Evolutionary conservation across 2,329 filamentous ascomycete species (phyloP), one percentile per base, ranked within the genome.

Genomic region (Hymenoscyphus repandus): DNA sequence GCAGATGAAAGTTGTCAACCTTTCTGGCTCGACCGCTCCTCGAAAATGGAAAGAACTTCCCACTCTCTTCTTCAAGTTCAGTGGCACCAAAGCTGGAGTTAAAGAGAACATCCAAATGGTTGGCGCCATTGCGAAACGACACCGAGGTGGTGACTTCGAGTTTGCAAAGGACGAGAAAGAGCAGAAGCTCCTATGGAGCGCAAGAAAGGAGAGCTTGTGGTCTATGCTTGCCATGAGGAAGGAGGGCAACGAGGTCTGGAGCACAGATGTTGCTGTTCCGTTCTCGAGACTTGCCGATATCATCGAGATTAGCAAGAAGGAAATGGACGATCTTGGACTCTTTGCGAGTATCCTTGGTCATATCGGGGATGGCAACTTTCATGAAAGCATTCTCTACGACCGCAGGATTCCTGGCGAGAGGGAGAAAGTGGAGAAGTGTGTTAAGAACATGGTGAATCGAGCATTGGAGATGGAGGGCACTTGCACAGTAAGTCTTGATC

Each of bases 381-480:
- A 96, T 67, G 85, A 91, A 66, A 88, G 86, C 65, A 93, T 96
- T 69, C 85, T 96, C 71, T 96, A 95, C 67, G 82, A 93, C 69
- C 79, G 79, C 22, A 77, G 74, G 20, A 75, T 90, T 49, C 76
- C 80, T 2, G 80, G 75, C 22, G 87, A 96, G 69, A 79, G 79
- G 50, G 83, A 78, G 38, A 87, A 86, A 58, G 89, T 93, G 1
- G 88, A 93, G 66, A 78, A 76, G 49, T 90, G 88, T 57, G 89
- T 96, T 42, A 83, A 91, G 65, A 85, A 90, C 60, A 96, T 96
- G 90, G 89, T 96, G 17, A 79, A 86, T 59, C 80, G 89, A n/a
- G 91, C 90, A 2, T 69, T 96, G 20, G 88, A 92, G 58, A 96
- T 96, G 90, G 91, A 96, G 53, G 90, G 91, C 1, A 95, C 90